Evolutionary conservation across 208 protist species (phyloP).

Genomic region (Lotmaria passim): DNA sequence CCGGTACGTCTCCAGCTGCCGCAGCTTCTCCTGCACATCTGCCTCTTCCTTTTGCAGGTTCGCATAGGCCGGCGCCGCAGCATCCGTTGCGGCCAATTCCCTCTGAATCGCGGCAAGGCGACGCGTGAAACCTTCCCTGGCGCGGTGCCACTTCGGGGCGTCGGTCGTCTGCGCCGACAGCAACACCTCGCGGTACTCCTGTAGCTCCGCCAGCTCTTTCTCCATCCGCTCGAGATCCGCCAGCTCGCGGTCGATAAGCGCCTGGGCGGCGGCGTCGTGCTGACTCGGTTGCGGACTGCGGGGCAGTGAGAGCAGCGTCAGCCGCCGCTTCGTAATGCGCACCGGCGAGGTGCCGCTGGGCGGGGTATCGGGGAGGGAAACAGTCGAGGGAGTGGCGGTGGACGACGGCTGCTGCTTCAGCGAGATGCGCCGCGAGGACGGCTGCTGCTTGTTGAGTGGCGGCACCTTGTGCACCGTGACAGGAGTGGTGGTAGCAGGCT

Average conservation of each 20-base stretch:
- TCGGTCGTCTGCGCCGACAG: conserved; percentile 35
- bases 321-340: conserved; percentile 10
- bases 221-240: conserved; percentile 51
- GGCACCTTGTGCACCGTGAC: conserved; percentile 1
- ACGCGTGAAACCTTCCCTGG: conserved; percentile 47
- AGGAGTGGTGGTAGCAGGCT: neutral
- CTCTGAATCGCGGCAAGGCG: conserved; percentile 42
- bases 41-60: conserved; percentile 33
- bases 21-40: conserved; percentile 43
- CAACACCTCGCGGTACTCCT: conserved; percentile 46
- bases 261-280: conserved; percentile 26
- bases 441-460: neutral
- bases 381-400: neutral
- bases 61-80: conserved; percentile 2
- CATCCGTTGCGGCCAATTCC: conserved; percentile 26
- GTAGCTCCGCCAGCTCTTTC: conserved; percentile 64
- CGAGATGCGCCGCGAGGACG: conserved; percentile 9
- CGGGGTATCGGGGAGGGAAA: conserved; percentile 5
- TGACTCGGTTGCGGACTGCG: neutral
- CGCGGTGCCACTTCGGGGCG: conserved; percentile 47
- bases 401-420: conserved; percentile 10
- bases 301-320: neutral
- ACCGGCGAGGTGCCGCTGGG: conserved; percentile 4
- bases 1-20: conserved; percentile 53
- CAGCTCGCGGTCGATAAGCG: conserved; percentile 59